Evolutionary conservation across 345 rosid genomes (phyloP), one percentile per base, ranked within the genome.

Genomic region (Noccaea bulbosa): DNA sequence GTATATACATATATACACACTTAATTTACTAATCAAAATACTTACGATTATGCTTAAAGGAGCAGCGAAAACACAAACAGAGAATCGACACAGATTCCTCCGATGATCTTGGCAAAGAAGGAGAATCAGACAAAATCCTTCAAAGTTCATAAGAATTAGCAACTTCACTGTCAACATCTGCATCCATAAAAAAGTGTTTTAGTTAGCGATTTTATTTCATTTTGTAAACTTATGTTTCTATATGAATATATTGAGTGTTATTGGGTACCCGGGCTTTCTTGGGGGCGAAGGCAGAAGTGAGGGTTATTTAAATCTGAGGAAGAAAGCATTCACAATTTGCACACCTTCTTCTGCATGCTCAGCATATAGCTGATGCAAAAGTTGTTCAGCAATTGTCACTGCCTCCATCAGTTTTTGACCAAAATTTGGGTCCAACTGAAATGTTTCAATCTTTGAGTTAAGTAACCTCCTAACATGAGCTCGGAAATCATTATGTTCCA

Each of bases 301-400:
- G n/a, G n/a, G n/a, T n/a, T n/a, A n/a, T n/a, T n/a, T n/a, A n/a
- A n/a, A n/a, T n/a, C n/a, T n/a, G n/a, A n/a, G n/a, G n/a, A n/a
- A n/a, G n/a, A n/a, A n/a, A n/a, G n/a, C n/a, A n/a, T n/a, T n/a
- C n/a, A n/a, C n/a, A n/a, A n/a, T n/a, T n/a, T 17, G 20, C 20
- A 17, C 20, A 17, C 20, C 20, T 17, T 17, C 84, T 41, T 17
- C 84, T 41, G 79, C 86, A 70, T 53, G 64, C 64, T 81, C 85
- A 67, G 70, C 76, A 77, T 79, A 84, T 71, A 94, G 82, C 79
- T 87, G 92, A 74, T 56, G 86, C 77, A 94, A 81, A 77, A 94
- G 90, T 59, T 84, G 83, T 74, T 88, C 99, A 71, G 90, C 83
- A 52, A 89, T 81, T 56, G 84, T 85, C 65, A 91, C 76, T 43